These are phyloP conservation scores for Xylariales sp. DNA, from an alignment of 2,329 filamentous ascomycete species.

Conservation along the genomic window DNA sequence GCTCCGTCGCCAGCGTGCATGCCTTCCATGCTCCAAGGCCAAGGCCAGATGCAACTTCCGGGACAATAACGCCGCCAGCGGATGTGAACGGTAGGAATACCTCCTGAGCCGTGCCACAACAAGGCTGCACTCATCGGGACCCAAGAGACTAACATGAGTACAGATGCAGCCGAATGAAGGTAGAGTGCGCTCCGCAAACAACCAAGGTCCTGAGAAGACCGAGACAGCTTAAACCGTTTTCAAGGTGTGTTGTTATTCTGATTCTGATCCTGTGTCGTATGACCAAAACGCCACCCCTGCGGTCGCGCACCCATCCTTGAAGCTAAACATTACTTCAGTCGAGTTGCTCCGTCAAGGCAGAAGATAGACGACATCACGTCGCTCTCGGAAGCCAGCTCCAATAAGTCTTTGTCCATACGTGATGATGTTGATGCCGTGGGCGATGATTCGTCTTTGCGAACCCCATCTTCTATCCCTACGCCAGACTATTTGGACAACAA, in stretches of 20 bases:
- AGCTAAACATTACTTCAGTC: background rate
- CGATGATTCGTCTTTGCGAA: background rate
- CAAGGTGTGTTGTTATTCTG: slow-evolving; percentile 13
- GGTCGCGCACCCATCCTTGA: too few relatives aligned
- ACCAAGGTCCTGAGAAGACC: slow-evolving; percentile 24
- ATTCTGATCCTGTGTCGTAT: too few relatives aligned
- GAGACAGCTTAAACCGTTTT: slow-evolving; percentile 19
- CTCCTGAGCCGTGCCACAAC: background rate
- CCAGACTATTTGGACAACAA: background rate
- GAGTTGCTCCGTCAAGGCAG: background rate
- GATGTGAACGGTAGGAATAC: slow-evolving; percentile 21
- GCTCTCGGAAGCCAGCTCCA: background rate
- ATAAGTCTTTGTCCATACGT: background rate
- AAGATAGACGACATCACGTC: background rate
- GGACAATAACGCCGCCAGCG: slow-evolving; percentile 16
- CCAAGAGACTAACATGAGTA: background rate
- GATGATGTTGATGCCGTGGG: background rate
- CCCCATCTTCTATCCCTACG: background rate
- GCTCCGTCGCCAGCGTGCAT: slow-evolving; percentile 23
- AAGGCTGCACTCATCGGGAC: too few relatives aligned
- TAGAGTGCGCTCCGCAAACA: slow-evolving; percentile 21
- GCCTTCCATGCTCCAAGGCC: slow-evolving; percentile 23
- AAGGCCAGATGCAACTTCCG: slow-evolving; percentile 25
- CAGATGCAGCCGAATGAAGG: slow-evolving; percentile 22
- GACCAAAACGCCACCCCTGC: too few relatives aligned